Evolutionary conservation across 2,329 filamentous ascomycete genomes (phyloP).

Genomic region (Akanthomyces dipterigenus): DNA sequence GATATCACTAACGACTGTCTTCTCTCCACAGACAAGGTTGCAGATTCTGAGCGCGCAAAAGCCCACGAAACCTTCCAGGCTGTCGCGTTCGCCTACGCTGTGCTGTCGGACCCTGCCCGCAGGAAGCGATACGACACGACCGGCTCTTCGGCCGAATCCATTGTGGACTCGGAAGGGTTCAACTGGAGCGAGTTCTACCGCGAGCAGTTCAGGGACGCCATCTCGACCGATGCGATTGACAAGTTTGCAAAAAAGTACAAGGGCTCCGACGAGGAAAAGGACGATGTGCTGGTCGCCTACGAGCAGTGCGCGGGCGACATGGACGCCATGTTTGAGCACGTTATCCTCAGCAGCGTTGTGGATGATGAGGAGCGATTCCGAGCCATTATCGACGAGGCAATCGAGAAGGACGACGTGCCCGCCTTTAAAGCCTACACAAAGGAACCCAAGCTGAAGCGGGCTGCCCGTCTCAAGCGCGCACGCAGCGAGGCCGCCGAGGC

Average conservation of each 20-base stretch:
- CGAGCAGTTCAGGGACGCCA: conserved; percentile 70
- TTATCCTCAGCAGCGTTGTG: conserved; percentile 81
- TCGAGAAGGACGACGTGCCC: conserved; percentile 60
- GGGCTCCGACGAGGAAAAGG: conserved; percentile 74
- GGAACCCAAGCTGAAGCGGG: conserved; percentile 61
- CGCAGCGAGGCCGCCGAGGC: conserved; percentile 66
- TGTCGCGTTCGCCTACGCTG: conserved; percentile 87
- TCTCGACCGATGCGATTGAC: conserved; percentile 68
- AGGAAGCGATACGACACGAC: conserved; percentile 85
- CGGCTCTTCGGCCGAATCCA: conserved; percentile 77
- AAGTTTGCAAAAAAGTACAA: conserved; percentile 75
- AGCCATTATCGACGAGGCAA: conserved; percentile 72
- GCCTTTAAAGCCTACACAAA: conserved; percentile 62
- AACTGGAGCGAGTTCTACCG: conserved; percentile 88
- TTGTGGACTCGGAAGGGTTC: conserved; percentile 73
- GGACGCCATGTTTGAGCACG: conserved; percentile 67
- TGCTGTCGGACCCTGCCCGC: conserved; percentile 76
- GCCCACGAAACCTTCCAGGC: conserved; percentile 82
- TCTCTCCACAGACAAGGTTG: conserved; percentile 62
- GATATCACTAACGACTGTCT: conserved; percentile 6
- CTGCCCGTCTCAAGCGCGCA: conserved; percentile 53
- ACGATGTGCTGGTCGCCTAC: conserved; percentile 72
- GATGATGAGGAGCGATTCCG: conserved; percentile 84
- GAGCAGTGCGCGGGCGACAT: conserved; percentile 66
- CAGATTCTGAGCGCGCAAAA: conserved; percentile 56